Evolutionary conservation across 2,329 filamentous ascomycete species (phyloP).

Genomic region (Xylariaceae sp.): DNA sequence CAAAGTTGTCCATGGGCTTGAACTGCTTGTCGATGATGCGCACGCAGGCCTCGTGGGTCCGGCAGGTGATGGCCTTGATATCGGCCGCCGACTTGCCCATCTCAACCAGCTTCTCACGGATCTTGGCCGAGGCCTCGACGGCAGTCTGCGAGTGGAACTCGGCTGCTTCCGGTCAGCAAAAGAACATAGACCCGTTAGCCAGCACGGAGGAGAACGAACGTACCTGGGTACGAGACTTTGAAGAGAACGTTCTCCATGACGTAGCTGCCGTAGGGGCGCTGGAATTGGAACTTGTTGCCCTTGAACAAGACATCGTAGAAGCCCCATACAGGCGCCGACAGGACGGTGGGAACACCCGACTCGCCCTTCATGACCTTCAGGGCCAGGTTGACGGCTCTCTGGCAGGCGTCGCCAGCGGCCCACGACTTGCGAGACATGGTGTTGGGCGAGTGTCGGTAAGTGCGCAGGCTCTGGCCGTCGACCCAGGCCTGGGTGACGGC

Average conservation of each 20-base stretch:
- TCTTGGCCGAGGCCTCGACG: conserved; percentile 85
- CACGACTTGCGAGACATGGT: conserved; percentile 99
- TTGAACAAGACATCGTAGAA: conserved; percentile 99
- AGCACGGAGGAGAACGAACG: conserved; percentile 45
- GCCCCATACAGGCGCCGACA: conserved; percentile 89
- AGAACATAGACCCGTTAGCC: background rate
- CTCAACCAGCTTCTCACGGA: conserved; percentile 73
- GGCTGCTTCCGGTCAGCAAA: conserved; percentile 44
- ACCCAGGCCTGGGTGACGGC: conserved; percentile 97
- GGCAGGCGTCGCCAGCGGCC: conserved; percentile 96
- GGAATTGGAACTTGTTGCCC: conserved; percentile 92
- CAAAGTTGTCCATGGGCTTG: conserved; percentile 99
- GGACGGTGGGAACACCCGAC: conserved; percentile 81
- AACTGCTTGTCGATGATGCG: conserved; percentile 99
- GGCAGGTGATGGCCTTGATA: conserved; percentile 87
- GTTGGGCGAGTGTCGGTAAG: conserved; percentile 95
- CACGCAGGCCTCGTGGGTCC: conserved; percentile 96
- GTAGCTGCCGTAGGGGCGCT: conserved; percentile 93
- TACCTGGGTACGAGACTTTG: conserved; percentile 98
- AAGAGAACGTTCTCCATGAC: conserved; percentile 99
- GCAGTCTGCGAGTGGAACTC: conserved; percentile 99
- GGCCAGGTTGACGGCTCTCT: conserved; percentile 84
- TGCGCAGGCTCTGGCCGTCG: conserved; percentile 90
- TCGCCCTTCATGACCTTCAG: conserved; percentile 90
- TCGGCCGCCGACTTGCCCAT: conserved; percentile 88